Evolutionary conservation across 2,329 filamentous ascomycete genomes (phyloP).

Genomic region (Monosporascus sp.): DNA sequence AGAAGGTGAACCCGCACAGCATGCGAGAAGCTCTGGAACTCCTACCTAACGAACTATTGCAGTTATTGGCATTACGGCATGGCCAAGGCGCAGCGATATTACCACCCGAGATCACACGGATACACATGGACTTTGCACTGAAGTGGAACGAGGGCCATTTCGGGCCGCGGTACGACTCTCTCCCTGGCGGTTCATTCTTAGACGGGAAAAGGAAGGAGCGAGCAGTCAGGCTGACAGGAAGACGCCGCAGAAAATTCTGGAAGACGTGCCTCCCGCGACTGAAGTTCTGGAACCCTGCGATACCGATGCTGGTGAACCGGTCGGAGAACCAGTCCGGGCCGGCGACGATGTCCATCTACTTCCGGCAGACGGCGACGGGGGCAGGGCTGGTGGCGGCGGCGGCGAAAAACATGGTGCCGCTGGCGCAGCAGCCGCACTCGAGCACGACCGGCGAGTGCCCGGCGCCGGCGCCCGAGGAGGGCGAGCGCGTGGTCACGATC

Average conservation of each 20-base stretch:
- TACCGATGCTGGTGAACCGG: conserved; percentile 78
- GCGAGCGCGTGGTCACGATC: conserved; percentile 48
- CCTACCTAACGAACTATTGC: conserved; percentile 1
- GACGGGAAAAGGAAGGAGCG: too few relatives aligned
- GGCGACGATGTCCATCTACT: conserved; percentile 62
- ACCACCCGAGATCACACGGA: conserved; percentile 66
- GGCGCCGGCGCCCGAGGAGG: conserved; percentile 41
- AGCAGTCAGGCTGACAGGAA: conserved; percentile 43
- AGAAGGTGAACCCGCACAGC: conserved; percentile 23
- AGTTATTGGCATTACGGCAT: conserved; percentile 50
- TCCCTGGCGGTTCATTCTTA: neutral
- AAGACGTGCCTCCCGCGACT: conserved; percentile 72
- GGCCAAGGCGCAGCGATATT: conserved; percentile 81
- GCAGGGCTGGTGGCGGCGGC: conserved; percentile 11
- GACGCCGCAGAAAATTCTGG: conserved; percentile 74
- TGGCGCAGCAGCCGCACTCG: conserved; percentile 37
- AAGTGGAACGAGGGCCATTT: conserved; percentile 61
- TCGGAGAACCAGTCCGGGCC: conserved; percentile 49
- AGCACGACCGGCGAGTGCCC: conserved; percentile 42
- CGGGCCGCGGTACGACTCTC: conserved; percentile 58
- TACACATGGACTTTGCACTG: conserved; percentile 67
- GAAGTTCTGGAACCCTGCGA: conserved; percentile 87
- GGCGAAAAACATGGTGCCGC: conserved; percentile 21
- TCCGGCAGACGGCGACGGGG: conserved; percentile 35
- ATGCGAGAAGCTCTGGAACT: neutral